Conservation (phyloP, 371 early-diverging fungal species). For the Batkoa obscura region DNA sequence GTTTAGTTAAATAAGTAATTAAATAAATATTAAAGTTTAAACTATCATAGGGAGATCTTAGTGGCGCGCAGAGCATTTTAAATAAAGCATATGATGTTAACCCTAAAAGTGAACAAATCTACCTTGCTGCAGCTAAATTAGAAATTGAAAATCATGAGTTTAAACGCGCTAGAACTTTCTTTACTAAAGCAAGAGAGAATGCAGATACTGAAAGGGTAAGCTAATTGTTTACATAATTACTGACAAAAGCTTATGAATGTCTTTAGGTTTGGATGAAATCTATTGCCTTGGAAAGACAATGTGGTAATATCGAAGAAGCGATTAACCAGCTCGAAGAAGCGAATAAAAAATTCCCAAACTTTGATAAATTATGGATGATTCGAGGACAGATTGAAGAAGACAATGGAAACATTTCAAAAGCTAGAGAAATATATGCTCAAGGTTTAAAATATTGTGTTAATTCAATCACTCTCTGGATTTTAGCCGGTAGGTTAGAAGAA, state of each 20-base stretch:
- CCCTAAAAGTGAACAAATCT: conserved; percentile 78
- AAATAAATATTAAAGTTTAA: neutral
- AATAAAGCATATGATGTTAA: conserved; percentile 78
- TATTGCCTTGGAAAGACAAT: conserved; percentile 65
- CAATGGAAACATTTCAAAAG: conserved; percentile 30
- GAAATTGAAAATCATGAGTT: conserved; percentile 75
- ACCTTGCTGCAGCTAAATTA: conserved; percentile 89
- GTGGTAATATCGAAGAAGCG: conserved; percentile 42
- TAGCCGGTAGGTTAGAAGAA: conserved; percentile 60
- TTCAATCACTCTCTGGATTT: conserved; percentile 60
- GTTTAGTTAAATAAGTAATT: conserved; percentile 2
- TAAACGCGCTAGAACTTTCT: conserved; percentile 52
- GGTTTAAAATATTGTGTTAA: conserved; percentile 67
- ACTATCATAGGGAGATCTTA: conserved; percentile 50
- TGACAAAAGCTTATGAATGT: no score
- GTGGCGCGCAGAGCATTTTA: conserved; percentile 68
- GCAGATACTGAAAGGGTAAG: conserved; percentile 29
- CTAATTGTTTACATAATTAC: neutral
- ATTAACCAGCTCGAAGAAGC: conserved; percentile 51
- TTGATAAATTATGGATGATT: conserved; percentile 87
- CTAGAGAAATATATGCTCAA: conserved; percentile 50
- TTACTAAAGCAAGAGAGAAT: conserved; percentile 54
- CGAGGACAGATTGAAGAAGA: conserved; percentile 58
- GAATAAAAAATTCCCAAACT: conserved; percentile 42
- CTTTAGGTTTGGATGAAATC: conserved; percentile 88